Conservation (phyloP, 257 asterid genomes). For the Solanum piurae region DNA sequence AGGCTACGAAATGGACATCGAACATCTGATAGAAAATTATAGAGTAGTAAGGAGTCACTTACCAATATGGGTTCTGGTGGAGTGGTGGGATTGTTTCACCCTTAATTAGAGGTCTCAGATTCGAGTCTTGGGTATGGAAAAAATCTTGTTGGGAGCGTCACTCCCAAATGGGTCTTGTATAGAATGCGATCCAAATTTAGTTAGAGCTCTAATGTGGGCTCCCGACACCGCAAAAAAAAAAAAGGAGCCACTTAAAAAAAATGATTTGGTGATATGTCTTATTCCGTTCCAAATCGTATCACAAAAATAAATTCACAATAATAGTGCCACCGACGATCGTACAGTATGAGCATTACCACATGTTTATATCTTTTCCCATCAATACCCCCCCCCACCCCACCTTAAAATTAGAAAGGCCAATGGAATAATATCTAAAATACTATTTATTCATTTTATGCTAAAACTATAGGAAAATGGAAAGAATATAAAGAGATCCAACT, state of each 20-base stretch:
- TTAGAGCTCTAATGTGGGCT: too few relatives aligned
- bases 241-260: neutral
- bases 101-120: too few relatives aligned
- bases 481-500: neutral
- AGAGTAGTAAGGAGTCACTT: neutral
- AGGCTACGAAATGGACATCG: neutral
- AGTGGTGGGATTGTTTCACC: fast-evolving
- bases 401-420: neutral
- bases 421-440: neutral
- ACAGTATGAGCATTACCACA: neutral
- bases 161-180: too few relatives aligned
- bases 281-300: neutral
- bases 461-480: neutral
- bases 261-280: neutral
- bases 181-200: too few relatives aligned
- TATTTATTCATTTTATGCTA: neutral
- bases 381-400: neutral
- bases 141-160: too few relatives aligned
- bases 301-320: neutral
- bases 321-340: neutral
- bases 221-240: too few relatives aligned
- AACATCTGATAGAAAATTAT: neutral
- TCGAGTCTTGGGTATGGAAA: fast-evolving
- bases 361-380: neutral
- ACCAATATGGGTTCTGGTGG: too few relatives aligned